A percentile compares a stretch with the other conserved stretches of the same genome.
Evolutionary conservation across 2,329 filamentous ascomycete genomes (phyloP).

Genomic region (Keithomyces neogunnii): DNA sequence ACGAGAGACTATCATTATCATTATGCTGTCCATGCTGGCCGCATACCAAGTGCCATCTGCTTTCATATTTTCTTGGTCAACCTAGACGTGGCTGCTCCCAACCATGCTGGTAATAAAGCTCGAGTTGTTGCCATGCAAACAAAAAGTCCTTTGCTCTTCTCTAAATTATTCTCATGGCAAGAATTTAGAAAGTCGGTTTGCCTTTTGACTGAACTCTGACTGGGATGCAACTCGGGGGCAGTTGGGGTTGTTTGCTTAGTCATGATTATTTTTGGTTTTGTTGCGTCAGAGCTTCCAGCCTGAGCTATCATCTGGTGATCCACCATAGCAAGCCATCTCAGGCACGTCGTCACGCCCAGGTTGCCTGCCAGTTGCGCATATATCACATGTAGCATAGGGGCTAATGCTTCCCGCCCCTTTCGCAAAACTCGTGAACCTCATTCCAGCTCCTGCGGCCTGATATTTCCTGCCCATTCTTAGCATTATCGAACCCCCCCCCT

Average conservation of each 20-base stretch:
- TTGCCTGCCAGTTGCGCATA: constrained; percentile 1
- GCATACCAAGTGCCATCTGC: too few species aligned
- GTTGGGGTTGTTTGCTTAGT: constrained; percentile 1
- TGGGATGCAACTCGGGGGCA: too few species aligned
- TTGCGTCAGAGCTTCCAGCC: constrained; percentile 1
- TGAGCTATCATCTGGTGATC: background rate
- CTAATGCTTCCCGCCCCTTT: background rate
- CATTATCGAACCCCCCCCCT: background rate
- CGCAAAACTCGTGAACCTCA: background rate
- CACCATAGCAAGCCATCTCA: background rate
- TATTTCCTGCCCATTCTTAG: background rate
- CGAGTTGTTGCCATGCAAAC: too few species aligned
- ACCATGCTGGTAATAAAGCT: too few species aligned
- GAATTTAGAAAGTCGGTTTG: too few species aligned
- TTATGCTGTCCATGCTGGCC: too few species aligned
- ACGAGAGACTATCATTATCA: too few species aligned
- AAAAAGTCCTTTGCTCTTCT: too few species aligned
- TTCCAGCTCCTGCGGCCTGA: background rate
- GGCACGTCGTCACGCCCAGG: background rate
- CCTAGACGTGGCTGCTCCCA: too few species aligned
- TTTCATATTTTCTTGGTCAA: too few species aligned
- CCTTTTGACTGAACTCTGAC: too few species aligned
- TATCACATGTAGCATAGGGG: background rate
- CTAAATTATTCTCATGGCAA: too few species aligned
- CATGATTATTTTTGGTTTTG: background rate